These are phyloP conservation scores for Boletus rufocinnamomeus DNA, from an alignment of 768 basidiomycete species.

Conservation along the genomic window DNA sequence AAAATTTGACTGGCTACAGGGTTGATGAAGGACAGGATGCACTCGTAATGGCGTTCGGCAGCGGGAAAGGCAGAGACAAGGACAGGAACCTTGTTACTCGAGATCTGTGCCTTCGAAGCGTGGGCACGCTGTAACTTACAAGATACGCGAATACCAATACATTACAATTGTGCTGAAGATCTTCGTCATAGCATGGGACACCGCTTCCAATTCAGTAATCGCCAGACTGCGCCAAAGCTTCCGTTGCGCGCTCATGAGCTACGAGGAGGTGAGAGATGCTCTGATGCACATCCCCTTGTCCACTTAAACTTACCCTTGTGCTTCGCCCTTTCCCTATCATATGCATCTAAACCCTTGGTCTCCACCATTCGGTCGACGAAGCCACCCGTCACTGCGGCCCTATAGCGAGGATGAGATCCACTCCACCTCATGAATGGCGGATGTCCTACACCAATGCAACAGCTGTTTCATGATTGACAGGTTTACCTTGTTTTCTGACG, in stretches of 20 bases:
- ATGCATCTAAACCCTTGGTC: conserved; percentile 26
- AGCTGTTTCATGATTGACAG: conserved; percentile 27
- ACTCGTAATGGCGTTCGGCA: conserved; percentile 73
- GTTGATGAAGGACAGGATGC: conserved; percentile 81
- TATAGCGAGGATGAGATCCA: conserved; percentile 7
- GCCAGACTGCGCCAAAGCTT: conserved; percentile 16
- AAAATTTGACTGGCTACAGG: conserved; percentile 46
- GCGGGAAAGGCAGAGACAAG: conserved; percentile 69
- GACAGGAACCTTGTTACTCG: conserved; percentile 69
- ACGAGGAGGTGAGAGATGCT: conserved; percentile 1
- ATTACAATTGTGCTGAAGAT: not conserved
- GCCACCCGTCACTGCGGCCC: conserved; percentile 30
- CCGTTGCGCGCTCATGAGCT: conserved; percentile 19
- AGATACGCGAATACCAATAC: conserved; percentile 16
- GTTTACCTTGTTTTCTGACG: conserved; percentile 19
- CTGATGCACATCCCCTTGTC: no score
- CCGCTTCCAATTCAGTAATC: conserved; percentile 14
- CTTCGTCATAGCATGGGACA: not conserved
- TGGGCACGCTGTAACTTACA: conserved; percentile 55
- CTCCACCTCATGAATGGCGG: no score
- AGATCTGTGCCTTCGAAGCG: conserved; percentile 72
- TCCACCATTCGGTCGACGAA: conserved; percentile 28
- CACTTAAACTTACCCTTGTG: conserved; percentile 20
- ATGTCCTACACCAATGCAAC: conserved; percentile 27
- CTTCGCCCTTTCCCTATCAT: conserved; percentile 25